Conservation (phyloP, 257 asterid species). For the Solanum lycopersicoides region DNA sequence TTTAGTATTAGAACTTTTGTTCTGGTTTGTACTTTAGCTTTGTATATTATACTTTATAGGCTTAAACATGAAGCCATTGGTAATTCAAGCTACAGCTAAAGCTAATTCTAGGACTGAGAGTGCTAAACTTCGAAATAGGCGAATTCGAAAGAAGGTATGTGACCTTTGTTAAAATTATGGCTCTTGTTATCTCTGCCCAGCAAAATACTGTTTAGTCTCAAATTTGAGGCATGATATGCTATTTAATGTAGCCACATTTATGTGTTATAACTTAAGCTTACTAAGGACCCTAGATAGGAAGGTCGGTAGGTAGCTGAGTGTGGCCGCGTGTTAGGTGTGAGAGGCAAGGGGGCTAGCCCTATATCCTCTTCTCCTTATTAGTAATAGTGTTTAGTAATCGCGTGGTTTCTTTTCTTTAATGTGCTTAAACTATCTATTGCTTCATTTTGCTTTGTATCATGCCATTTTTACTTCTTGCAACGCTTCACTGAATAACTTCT, state of each 20-base stretch:
- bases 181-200: neutral
- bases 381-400: neutral
- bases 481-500: neutral
- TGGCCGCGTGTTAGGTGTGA: neutral
- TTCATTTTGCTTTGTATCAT: neutral
- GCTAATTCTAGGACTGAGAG: constrained; percentile 48
- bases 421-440: neutral
- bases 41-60: neutral
- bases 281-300: neutral
- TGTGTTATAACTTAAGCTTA: neutral
- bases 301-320: neutral
- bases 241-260: neutral
- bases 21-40: neutral
- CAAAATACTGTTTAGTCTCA: neutral
- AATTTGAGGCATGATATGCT: neutral
- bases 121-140: constrained; percentile 51
- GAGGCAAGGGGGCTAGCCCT: neutral
- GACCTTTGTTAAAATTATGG: neutral
- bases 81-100: constrained; percentile 40
- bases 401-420: neutral
- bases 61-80: constrained; percentile 36
- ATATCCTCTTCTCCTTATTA: neutral
- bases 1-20: neutral
- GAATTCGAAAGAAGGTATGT: constrained; percentile 58
- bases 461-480: neutral